phyloP scores from a whole-genome alignment of 2,329 filamentous ascomycete species.

The Diaporthe eres region DNA sequence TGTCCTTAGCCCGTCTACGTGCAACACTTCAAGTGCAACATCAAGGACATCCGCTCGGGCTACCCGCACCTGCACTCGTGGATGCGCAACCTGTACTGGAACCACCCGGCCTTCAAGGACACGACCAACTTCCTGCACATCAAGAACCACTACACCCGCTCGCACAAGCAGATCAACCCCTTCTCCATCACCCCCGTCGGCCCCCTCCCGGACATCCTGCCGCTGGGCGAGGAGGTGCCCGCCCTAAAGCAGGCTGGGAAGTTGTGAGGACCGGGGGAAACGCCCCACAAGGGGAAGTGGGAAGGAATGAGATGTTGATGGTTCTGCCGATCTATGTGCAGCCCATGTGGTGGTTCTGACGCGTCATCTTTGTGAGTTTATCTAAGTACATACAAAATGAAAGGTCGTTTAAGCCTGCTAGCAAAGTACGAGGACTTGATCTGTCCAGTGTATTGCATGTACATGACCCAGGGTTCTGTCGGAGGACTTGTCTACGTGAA shows the following conservation, averaged over 20 bases:
- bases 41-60: constrained; percentile 85
- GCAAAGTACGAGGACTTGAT: not conserved
- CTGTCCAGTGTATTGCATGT: not conserved
- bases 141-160: constrained; percentile 80
- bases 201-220: constrained; percentile 85
- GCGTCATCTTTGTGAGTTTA: not conserved
- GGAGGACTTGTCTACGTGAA: not conserved
- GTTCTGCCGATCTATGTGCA: not conserved
- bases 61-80: constrained; percentile 87
- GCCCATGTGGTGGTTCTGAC: not conserved
- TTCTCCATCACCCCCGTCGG: constrained; percentile 85
- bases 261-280: not conserved
- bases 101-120: constrained; percentile 79
- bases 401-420: not conserved
- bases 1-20: constrained; percentile 76
- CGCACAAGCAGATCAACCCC: constrained; percentile 77
- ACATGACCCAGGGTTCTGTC: no score
- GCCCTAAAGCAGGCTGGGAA: constrained; percentile 58
- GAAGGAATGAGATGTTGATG: not conserved
- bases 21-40: constrained; percentile 90
- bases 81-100: constrained; percentile 90
- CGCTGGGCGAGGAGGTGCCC: constrained; percentile 81
- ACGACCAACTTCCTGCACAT: constrained; percentile 97
- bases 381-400: not conserved
- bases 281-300: not conserved